phyloP scores from a whole-genome alignment of 1,139 yeast genomes.

The Blastobotrys illinoisensis region DNA sequence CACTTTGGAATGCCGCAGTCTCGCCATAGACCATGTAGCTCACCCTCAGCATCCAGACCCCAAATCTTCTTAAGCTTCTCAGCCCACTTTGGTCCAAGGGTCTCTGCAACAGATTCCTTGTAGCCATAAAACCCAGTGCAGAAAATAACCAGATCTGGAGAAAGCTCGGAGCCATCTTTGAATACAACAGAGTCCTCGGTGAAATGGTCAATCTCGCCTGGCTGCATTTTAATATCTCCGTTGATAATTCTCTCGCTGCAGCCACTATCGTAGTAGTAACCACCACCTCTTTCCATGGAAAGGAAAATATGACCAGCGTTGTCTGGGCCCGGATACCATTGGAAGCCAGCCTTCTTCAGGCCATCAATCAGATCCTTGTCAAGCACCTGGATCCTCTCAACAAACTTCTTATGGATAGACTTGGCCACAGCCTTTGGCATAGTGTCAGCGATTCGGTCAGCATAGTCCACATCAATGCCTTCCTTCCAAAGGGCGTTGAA shows the following conservation, averaged over 20 bases:
- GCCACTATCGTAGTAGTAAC: slow-evolving; percentile 44
- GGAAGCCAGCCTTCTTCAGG: slow-evolving; percentile 35
- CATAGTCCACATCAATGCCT: slow-evolving; percentile 38
- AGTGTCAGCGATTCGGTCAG: slow-evolving; percentile 37
- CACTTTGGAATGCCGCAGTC: slow-evolving; percentile 18
- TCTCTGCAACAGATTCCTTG: slow-evolving; percentile 38
- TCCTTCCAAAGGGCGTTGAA: slow-evolving; percentile 14
- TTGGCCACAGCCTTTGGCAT: slow-evolving; percentile 31
- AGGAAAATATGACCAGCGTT: slow-evolving; percentile 41
- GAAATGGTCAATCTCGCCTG: slow-evolving; percentile 35
- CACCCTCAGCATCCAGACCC: slow-evolving; percentile 24
- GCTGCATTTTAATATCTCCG: slow-evolving; percentile 37
- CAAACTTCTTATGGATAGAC: slow-evolving; percentile 29
- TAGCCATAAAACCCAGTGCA: slow-evolving; percentile 44
- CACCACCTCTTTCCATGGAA: slow-evolving; percentile 41
- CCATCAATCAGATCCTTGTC: slow-evolving; percentile 34
- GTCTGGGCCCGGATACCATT: slow-evolving; percentile 40
- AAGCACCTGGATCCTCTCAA: slow-evolving; percentile 30
- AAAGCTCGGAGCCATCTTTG: slow-evolving; percentile 36
- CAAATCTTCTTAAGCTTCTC: slow-evolving; percentile 15
- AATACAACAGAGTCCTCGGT: slow-evolving; percentile 36
- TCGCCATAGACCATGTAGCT: slow-evolving; percentile 17
- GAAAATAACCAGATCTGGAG: slow-evolving; percentile 38
- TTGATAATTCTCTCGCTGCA: slow-evolving; percentile 38
- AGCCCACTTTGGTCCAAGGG: slow-evolving; percentile 15